Conservation (phyloP, 768 basidiomycete species). For the Termitomyces sp. region DNA sequence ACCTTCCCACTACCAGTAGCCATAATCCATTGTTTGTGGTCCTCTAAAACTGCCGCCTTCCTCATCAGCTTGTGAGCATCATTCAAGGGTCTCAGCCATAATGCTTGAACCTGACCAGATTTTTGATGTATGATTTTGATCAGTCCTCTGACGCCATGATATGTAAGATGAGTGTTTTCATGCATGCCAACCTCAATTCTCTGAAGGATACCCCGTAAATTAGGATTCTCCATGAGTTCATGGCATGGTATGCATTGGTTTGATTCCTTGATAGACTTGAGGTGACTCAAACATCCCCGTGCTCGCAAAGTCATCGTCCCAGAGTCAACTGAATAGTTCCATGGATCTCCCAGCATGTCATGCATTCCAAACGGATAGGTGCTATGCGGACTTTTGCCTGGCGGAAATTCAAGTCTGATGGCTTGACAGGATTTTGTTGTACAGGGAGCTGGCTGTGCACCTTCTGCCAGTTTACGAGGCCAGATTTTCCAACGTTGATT, state of each 20-base stretch:
- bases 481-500: not conserved
- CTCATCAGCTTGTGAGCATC: slow-evolving; percentile 12
- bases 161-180: slow-evolving; percentile 12
- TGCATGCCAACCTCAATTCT: slow-evolving; percentile 7
- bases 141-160: slow-evolving; percentile 14
- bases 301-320: not conserved
- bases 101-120: slow-evolving; percentile 1
- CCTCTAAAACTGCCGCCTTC: slow-evolving; percentile 11
- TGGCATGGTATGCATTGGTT: not conserved
- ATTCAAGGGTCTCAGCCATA: slow-evolving; percentile 8
- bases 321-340: slow-evolving; percentile 14
- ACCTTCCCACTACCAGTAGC: slow-evolving; percentile 21
- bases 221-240: not conserved
- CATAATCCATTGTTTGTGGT: slow-evolving; percentile 18
- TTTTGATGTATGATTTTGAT: slow-evolving; percentile 1
- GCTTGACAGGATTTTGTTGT: slow-evolving; percentile 10
- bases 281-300: not conserved
- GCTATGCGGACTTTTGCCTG: slow-evolving; percentile 17
- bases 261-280: not conserved
- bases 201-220: slow-evolving; percentile 12
- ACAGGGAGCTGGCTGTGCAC: not conserved
- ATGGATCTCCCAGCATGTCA: slow-evolving; percentile 16
- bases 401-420: slow-evolving; percentile 14
- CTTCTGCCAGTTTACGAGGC: not conserved
- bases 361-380: slow-evolving; percentile 25